Evolutionary conservation across 768 basidiomycete species (phyloP).

Genomic region (Dictyophora rubrovolvata): DNA sequence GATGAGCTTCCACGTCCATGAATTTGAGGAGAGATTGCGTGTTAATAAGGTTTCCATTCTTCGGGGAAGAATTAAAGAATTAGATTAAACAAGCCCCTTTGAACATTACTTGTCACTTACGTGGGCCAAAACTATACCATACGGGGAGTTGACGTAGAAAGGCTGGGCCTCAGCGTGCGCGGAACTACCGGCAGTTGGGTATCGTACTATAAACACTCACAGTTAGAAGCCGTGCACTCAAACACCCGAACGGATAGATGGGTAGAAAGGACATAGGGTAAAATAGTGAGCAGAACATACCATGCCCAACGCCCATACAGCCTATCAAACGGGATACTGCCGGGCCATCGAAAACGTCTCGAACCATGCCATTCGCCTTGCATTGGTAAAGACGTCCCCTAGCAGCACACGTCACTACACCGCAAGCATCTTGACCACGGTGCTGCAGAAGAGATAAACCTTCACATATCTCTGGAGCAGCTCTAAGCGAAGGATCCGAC

Average conservation of each 20-base stretch:
- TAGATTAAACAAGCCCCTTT: not conserved
- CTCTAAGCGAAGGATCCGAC: constrained; percentile 64
- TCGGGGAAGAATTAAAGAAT: constrained; percentile 2
- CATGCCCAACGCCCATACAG: constrained; percentile 96
- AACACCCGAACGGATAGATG: not conserved
- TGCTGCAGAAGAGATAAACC: constrained; percentile 95
- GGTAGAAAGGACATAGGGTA: constrained; percentile 5
- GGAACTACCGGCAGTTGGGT: constrained; percentile 96
- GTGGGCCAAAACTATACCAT: constrained; percentile 96
- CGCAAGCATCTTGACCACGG: constrained; percentile 96
- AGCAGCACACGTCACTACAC: constrained; percentile 90
- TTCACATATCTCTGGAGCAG: constrained; percentile 84
- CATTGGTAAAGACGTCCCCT: constrained; percentile 96
- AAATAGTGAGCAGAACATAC: constrained; percentile 31
- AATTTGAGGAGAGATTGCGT: constrained; percentile 76
- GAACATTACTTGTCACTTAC: constrained; percentile 42
- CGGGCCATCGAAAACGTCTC: constrained; percentile 85
- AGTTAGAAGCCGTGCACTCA: constrained; percentile 6
- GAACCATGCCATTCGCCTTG: constrained; percentile 99
- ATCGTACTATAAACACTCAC: constrained; percentile 54
- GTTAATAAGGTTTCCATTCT: constrained; percentile 99
- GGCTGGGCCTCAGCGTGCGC: constrained; percentile 97
- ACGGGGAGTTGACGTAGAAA: constrained; percentile 99
- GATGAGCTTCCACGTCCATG: constrained; percentile 92
- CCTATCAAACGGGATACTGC: constrained; percentile 72